Evolutionary conservation across 352 stramenopile species (phyloP), one percentile per base, ranked within the genome.

Genomic region (Thraustochytrium striatum): DNA sequence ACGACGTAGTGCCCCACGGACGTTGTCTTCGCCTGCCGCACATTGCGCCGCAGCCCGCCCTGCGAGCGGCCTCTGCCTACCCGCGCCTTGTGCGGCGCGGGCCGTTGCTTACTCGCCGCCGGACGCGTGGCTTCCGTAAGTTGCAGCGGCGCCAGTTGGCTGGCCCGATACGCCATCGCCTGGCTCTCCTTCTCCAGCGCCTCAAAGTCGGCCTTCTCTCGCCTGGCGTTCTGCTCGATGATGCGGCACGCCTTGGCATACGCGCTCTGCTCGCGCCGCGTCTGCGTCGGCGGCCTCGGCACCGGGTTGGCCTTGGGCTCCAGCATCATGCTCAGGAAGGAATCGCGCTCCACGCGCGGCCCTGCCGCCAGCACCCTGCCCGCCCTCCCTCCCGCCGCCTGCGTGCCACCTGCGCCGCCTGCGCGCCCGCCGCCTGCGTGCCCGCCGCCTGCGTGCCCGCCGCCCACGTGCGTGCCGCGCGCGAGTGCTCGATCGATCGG

Each of bases 1-100:
- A 97, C 80, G 1, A 93, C 85, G 79, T 95, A 97, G 57, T 95
- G 85, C n/a, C 91, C 92, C 3, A 95, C 81, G 0, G 65, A 52
- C 39, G 2, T 9, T n/a, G 13, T 38, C 25, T 38, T 70, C 38
- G 5, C 21, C n/a, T 55, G 0, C 8, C 59, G 21, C 41, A 47
- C 5, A 13, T 47, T 47, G 39, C 39, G 39, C 39, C 39, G 5
- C 39, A 13, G 5, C 5, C 21, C 39, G 39, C 39, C 5, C 39
- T 13, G 5, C 39, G 39, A 13, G 39, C 39, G 39, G 5, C 39
- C 5, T 5, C 39, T 13, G 39, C 39, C 5, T 13, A 13, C 39
- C 13, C 39, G 5, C 39, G 39, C 39, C 39, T 13, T 5, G 5
- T 5, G 39, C 39, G 5, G 5, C 13, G 39, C 5, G 5, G 39